Percentiles rank a stretch among this genome's conserved stretches.
Evolutionary conservation across 192 early-diverging fungal genomes (phyloP).

Genomic region (Coemansia sp.): DNA sequence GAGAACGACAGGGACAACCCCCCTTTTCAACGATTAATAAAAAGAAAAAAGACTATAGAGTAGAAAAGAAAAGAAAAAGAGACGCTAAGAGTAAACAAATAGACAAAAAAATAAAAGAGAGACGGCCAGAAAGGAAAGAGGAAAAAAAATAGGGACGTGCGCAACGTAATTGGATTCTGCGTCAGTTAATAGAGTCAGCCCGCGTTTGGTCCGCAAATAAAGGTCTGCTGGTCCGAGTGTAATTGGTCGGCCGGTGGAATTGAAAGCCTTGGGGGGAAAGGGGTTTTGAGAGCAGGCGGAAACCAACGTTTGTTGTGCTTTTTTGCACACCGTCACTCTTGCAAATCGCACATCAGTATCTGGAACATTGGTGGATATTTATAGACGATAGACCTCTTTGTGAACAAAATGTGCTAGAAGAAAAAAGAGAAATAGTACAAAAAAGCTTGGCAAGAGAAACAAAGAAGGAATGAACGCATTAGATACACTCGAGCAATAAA

Average conservation of each 20-base stretch:
- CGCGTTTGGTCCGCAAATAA: not conserved
- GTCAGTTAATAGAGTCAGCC: not conserved
- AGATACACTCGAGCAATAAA: not conserved
- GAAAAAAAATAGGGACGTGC: not conserved
- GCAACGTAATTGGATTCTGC: not conserved
- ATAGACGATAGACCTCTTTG: not conserved
- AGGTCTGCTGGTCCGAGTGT: conserved; percentile 1
- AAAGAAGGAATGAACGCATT: not conserved
- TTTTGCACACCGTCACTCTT: not conserved
- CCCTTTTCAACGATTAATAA: not conserved
- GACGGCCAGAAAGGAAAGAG: conserved; percentile 5
- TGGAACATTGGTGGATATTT: not conserved
- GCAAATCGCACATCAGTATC: not conserved
- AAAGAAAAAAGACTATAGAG: conserved; percentile 1
- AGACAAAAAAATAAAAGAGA: not conserved
- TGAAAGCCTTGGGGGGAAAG: not conserved
- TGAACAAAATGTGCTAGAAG: not conserved
- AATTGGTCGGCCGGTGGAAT: not conserved
- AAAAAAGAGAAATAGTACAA: not conserved
- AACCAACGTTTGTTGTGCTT: not conserved
- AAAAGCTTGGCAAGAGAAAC: not conserved
- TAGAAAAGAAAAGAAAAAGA: not conserved
- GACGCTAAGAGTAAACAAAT: not conserved
- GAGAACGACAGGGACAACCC: not conserved
- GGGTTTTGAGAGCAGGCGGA: not conserved